These are phyloP conservation scores for Diaporthe amygdali DNA, from an alignment of 2,329 filamentous ascomycete species.

Conservation along the genomic window DNA sequence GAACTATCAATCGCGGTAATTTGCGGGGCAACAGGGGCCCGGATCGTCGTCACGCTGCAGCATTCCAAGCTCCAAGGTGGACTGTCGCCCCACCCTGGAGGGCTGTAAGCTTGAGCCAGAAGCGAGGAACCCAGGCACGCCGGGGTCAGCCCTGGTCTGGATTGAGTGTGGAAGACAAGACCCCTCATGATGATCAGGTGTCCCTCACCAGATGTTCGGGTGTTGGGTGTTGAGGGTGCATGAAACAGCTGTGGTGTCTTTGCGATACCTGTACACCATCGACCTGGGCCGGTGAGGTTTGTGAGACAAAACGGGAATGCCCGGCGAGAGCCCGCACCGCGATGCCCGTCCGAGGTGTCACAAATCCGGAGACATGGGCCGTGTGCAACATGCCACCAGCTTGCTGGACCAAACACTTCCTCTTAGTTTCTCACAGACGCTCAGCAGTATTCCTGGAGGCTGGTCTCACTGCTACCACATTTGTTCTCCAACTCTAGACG, in stretches of 20 bases:
- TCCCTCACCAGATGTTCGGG: not conserved
- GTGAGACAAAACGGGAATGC: not conserved
- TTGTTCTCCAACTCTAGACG: not conserved
- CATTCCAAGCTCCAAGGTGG: not conserved
- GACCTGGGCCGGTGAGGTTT: not conserved
- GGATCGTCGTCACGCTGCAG: conserved; percentile 19
- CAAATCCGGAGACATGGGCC: not conserved
- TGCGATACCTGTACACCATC: not conserved
- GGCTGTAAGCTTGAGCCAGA: not conserved
- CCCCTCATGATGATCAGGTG: conserved; percentile 14
- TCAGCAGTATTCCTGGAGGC: not conserved
- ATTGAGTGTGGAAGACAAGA: conserved; percentile 15
- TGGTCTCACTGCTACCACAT: not conserved
- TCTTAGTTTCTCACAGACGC: not conserved
- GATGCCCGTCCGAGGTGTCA: not conserved
- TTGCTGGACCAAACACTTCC: not conserved
- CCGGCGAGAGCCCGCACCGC: not conserved
- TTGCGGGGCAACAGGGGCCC: conserved; percentile 20
- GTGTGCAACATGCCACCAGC: not conserved
- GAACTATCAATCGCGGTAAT: conserved; percentile 4
- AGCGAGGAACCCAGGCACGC: not conserved
- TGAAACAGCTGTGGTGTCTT: not conserved
- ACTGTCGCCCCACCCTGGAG: conserved; percentile 17
- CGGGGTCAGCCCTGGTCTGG: conserved; percentile 17
- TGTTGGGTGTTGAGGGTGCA: not conserved